Evolutionary conservation across 176 grass and related monocot species (phyloP).

Genomic region (Aegilops bicornis): DNA sequence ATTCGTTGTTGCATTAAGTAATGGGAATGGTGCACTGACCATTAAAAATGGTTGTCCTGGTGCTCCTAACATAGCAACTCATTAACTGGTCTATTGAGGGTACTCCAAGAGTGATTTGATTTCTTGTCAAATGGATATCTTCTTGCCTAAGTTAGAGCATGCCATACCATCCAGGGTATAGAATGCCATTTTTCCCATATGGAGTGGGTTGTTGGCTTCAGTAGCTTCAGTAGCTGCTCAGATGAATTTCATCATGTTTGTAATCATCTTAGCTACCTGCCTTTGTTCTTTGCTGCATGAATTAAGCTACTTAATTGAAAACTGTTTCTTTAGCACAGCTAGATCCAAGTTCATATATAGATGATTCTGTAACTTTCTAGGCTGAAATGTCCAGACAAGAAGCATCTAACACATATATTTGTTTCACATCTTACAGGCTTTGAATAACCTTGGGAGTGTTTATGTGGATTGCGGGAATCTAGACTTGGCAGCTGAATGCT

Average conservation of each 20-base stretch:
- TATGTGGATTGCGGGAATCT: slow-evolving; percentile 95
- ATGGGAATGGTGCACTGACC: slow-evolving; percentile 7
- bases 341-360: slow-evolving; percentile 2
- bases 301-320: neutral
- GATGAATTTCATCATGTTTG: neutral
- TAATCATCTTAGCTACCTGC: neutral
- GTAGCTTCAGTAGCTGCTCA: neutral
- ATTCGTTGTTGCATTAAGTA: slow-evolving; percentile 38
- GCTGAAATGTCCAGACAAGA: slow-evolving; percentile 27
- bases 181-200: neutral
- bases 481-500: slow-evolving; percentile 94
- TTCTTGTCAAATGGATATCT: slow-evolving; percentile 1
- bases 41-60: slow-evolving; percentile 32
- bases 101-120: neutral
- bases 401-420: slow-evolving; percentile 23
- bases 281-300: neutral
- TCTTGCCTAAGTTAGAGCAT: slow-evolving; percentile 31
- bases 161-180: neutral
- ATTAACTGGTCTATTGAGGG: neutral
- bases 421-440: slow-evolving; percentile 58
- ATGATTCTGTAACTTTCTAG: neutral
- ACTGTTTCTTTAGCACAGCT: neutral
- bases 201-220: neutral
- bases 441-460: slow-evolving; percentile 98
- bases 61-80: slow-evolving; percentile 35